These are phyloP conservation scores for Vitis hybrid DNA, from an alignment of 177 flowering plant species.

Conservation along the genomic window DNA sequence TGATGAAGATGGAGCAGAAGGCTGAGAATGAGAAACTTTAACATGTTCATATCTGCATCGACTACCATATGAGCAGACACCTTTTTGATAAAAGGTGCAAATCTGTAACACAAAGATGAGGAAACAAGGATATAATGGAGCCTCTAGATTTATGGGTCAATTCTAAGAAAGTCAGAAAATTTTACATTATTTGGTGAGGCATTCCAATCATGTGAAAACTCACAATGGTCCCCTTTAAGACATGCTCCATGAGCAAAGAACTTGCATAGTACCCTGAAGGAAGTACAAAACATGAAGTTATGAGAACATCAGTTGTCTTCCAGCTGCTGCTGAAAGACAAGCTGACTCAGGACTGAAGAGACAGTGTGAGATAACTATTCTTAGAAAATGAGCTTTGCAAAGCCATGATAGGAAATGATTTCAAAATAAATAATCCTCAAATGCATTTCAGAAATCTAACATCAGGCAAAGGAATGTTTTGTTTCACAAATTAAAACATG, in stretches of 20 bases:
- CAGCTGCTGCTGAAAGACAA: not conserved
- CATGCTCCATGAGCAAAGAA: constrained; percentile 92
- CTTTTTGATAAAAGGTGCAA: constrained; percentile 90
- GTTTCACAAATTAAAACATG: no score
- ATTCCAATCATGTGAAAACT: constrained; percentile 91
- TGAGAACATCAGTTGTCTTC: not conserved
- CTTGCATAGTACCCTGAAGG: constrained; percentile 81
- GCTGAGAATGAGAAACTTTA: constrained; percentile 44
- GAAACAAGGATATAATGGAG: not conserved
- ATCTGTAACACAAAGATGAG: constrained; percentile 39
- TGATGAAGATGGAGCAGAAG: constrained; percentile 52
- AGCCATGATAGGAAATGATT: no score
- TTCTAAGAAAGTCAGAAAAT: not conserved
- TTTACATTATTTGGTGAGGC: constrained; percentile 75
- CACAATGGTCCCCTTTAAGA: constrained; percentile 90
- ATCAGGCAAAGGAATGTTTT: no score
- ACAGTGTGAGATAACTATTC: no score
- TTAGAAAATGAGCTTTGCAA: no score
- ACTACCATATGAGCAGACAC: constrained; percentile 81
- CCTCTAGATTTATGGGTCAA: not conserved
- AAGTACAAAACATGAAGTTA: constrained; percentile 3
- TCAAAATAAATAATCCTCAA: no score
- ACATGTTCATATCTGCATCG: constrained; percentile 95
- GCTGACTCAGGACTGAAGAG: no score
- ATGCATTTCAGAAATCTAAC: no score